These are phyloP conservation scores for Pseudisothecium myosuroides DNA, from an alignment of 225 moss, liverwort and hornwort genomes.

Conservation along the genomic window DNA sequence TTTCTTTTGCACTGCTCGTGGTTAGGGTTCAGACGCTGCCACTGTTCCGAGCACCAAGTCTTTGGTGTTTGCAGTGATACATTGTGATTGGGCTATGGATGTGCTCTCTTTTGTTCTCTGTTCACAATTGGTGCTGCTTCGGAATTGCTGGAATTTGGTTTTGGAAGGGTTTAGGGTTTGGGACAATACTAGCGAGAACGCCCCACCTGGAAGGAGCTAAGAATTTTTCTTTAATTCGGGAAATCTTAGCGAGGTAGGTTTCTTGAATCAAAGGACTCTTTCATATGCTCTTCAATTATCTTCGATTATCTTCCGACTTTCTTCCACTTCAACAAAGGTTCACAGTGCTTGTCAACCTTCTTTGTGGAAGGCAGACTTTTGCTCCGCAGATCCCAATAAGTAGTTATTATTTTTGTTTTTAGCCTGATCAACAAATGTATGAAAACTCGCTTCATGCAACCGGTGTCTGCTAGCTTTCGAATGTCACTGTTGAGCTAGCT, in stretches of 20 bases:
- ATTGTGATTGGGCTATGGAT: not conserved
- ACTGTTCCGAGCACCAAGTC: no score
- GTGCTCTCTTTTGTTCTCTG: not conserved
- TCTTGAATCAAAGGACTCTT: not conserved
- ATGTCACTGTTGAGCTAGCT: not conserved
- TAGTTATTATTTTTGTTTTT: no score
- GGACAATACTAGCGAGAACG: not conserved
- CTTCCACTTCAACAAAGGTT: not conserved
- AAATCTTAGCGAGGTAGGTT: not conserved
- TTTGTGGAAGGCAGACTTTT: not conserved
- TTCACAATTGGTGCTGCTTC: not conserved
- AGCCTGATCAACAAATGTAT: not conserved
- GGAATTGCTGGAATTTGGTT: not conserved
- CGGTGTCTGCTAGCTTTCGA: not conserved
- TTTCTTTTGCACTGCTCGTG: not conserved
- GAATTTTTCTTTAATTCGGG: not conserved
- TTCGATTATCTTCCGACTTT: not conserved
- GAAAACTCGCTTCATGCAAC: no score
- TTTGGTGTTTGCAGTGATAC: not conserved
- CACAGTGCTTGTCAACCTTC: not conserved
- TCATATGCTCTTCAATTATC: not conserved
- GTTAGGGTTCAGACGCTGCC: not conserved
- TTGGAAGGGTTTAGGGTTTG: not conserved
- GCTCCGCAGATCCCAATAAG: not conserved
- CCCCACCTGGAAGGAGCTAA: not conserved